Evolutionary conservation across 2,329 filamentous ascomycete species (phyloP), one percentile per base, ranked within the genome.

Genomic region (Epichloe bromicola): DNA sequence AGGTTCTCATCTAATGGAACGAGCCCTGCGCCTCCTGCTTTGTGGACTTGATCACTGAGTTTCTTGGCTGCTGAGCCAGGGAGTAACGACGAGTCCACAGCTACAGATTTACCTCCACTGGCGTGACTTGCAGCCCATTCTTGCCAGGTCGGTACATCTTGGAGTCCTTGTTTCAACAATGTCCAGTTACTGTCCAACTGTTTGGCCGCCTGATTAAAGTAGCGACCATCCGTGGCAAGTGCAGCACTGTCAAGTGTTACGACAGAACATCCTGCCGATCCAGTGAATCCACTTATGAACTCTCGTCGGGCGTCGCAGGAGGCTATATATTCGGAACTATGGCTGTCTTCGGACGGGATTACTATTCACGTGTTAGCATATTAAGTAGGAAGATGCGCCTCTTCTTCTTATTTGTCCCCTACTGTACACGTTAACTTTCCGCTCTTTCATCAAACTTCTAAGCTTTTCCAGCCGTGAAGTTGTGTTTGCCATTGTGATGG

Each of bases 281-380:
- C 93, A 53, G 88, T 88, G 68, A 98, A 98, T 26, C 93, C 91
- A 54, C 83, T 90, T 59, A 98, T 95, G 63, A 84, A 96, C 64
- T 84, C 88, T 74, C 93, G 83, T 58, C 93, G 83, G 54, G 79
- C 90, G 72, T 98, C 93, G 65, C 88, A 95, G n/a, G 85, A 83
- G 48, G 93, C 93, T 67, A 96, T 96, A 69, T 98, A 98, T 72
- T 98, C 93, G 58, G 91, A 97, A 59, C 91, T 88, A 67, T 98
- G 93, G 64, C 88, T 91, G 67, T 98, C 93, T 78, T 97, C 93
- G 36, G 91, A 96, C 1, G 93, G 93, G 6, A 97, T 80, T 63
- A 98, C 91, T 97, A 65, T 10, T 11, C 37, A 15, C 14, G n/a
- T 30, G 46, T 48, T 12, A 48, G 46, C 4, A 30, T 19, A 7